phyloP scores from a whole-genome alignment of 2,329 filamentous ascomycete genomes.

The Penicillium hordei region DNA sequence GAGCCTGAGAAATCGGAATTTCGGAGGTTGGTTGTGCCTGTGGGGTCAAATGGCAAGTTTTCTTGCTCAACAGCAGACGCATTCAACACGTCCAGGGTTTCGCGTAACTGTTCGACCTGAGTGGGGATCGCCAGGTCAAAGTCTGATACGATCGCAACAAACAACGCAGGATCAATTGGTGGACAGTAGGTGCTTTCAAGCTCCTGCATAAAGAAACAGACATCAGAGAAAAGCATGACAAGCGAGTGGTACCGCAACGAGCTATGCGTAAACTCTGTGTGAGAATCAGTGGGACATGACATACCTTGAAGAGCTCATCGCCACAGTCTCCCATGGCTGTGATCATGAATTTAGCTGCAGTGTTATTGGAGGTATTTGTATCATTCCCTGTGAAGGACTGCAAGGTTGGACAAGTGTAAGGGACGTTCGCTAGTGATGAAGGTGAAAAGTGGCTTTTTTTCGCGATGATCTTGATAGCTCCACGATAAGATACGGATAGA shows the following conservation, averaged over 20 bases:
- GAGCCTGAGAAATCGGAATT: conserved; percentile 24
- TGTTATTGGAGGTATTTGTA: not conserved
- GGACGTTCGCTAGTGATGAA: not conserved
- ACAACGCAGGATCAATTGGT: conserved; percentile 72
- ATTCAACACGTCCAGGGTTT: conserved; percentile 66
- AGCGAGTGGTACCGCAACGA: not conserved
- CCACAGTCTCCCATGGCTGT: conserved; percentile 1
- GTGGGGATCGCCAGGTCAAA: conserved; percentile 60
- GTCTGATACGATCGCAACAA: conserved; percentile 74
- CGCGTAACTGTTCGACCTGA: conserved; percentile 56
- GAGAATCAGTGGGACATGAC: not conserved
- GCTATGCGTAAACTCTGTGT: not conserved
- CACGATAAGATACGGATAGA: conserved; percentile 2
- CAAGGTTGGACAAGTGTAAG: not conserved
- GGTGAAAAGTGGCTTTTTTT: conserved; percentile 5
- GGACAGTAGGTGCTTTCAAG: conserved; percentile 69
- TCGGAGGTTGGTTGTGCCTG: conserved; percentile 60
- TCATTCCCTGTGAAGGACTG: not conserved
- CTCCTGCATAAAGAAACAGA: conserved; percentile 26
- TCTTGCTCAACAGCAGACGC: conserved; percentile 70
- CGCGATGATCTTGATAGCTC: conserved; percentile 2
- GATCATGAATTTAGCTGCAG: not conserved
- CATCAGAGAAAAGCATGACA: not conserved
- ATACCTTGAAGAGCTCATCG: conserved; percentile 3
- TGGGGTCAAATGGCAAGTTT: conserved; percentile 68